Evolutionary conservation across 2,329 filamentous ascomycete genomes (phyloP), one percentile per base, ranked within the genome.

Genomic region (Phaeosphaeriaceae sp.): DNA sequence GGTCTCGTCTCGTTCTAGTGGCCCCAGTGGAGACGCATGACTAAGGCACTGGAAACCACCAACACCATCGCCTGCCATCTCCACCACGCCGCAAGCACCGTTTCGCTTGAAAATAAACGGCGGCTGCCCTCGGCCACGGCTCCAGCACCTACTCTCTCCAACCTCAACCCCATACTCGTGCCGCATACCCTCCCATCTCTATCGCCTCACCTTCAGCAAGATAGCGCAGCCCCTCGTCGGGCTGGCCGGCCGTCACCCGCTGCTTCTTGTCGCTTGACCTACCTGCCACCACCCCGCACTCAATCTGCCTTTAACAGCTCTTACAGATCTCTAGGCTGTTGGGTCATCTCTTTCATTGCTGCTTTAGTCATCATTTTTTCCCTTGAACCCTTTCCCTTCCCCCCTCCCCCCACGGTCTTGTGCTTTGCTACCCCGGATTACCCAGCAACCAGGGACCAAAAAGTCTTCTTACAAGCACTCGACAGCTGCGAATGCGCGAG

Each of bases 401-500:
- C 54, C 48, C 52, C 52, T 36, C 42, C 37, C 38, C 58, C 54
- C 54, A 48, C 47, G 54, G 38, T 43, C 37, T 40, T 43, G 41
- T 38, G 53, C 45, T 50, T 30, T 18, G 44, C 32, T 18, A 13
- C 32, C 32, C 42, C 16, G 32, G 32, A 15, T 29, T 37, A 58
- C 56, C 43, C 60, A 53, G 45, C 56, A 45, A 48, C 40, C 51
- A 47, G 45, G 23, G 23, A 7, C 50, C 52, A 47, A 57, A 60
- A 62, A 56, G 49, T 49, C 59, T 54, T 55, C 41, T n/a, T 36
- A 36, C 42, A 13, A 30, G 48, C 45, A 30, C 46, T 46, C 48
- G 11, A 41, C 49, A 51, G 37, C 45, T 45, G 64, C 68, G 67
- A 54, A 71, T 70, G 67, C 56, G 28, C 59, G 37, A 34, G 46